phyloP scores from a whole-genome alignment of 2,329 filamentous ascomycete species.

The Zymoseptoria tritici region DNA sequence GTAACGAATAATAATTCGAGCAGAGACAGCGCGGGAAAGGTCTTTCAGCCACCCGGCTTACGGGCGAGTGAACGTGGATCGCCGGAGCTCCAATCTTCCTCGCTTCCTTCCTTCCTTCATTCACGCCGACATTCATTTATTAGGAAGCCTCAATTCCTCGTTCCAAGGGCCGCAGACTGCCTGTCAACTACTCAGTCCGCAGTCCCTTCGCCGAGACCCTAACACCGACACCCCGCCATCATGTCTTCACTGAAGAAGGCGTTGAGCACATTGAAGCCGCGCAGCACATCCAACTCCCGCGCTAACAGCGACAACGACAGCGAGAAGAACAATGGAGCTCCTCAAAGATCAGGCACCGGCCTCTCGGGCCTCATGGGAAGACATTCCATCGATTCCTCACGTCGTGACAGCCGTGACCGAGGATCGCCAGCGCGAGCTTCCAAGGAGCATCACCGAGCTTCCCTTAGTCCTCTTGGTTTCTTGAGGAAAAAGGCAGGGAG shows the following conservation, averaged over 20 bases:
- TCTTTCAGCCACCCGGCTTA: no score
- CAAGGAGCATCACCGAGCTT: slow-evolving; percentile 23
- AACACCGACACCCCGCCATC: slow-evolving; percentile 1
- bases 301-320: slow-evolving; percentile 14
- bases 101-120: no score
- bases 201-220: not conserved
- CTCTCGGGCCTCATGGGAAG: slow-evolving; percentile 19
- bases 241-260: slow-evolving; percentile 41
- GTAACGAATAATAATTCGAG: no score
- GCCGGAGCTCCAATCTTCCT: no score
- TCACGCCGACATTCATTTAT: no score
- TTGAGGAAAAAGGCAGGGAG: slow-evolving; percentile 25
- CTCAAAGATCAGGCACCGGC: slow-evolving; percentile 16
- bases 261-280: slow-evolving; percentile 37
- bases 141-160: no score
- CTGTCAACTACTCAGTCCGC: not conserved
- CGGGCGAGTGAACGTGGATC: no score
- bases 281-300: slow-evolving; percentile 21
- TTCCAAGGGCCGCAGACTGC: not conserved
- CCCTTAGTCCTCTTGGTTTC: slow-evolving; percentile 29
- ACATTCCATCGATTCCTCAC: slow-evolving; percentile 10
- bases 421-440: slow-evolving; percentile 15
- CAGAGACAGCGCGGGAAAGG: no score
- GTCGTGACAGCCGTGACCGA: not conserved
- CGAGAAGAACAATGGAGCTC: slow-evolving; percentile 1